Evolutionary conservation across 2,329 filamentous ascomycete genomes (phyloP), one percentile per base, ranked within the genome.

Genomic region (Talaromyces islandicus): DNA sequence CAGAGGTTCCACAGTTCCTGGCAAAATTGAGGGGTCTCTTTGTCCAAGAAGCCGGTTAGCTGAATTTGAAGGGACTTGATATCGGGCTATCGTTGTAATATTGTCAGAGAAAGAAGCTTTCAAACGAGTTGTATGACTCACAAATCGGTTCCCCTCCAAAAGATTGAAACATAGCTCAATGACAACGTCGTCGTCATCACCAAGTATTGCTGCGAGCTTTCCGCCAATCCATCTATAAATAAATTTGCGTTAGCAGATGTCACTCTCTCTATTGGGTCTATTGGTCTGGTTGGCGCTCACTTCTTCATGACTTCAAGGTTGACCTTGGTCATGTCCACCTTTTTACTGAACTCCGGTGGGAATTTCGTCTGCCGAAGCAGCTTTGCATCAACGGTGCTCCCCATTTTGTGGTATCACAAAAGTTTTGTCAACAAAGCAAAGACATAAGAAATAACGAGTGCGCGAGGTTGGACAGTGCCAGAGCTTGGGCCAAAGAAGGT

Each of bases 231-330:
- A 99, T 81, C 92, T 97, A 67, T 55, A 2, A 25, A 25, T 10
- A 19, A 19, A 50, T 17, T 53, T 30, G n/a, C 24, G 52, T 64
- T 38, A 69, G 64, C 57, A 63, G 60, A 43, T 21, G 29, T 48
- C 14, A 11, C 11, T 10, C 38, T 29, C 19, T 56, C 24, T 24
- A 19, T n/a, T n/a, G n/a, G n/a, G n/a, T n/a, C n/a, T n/a, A n/a
- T n/a, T n/a, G n/a, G n/a, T n/a, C n/a, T n/a, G n/a, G 53, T 55
- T 53, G 56, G 35, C 62, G 29, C 87, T 71, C 73, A 95, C 90
- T 94, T 96, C 83, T 97, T 97, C 87, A 99, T 96, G 59, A 99
- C 90, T 75, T 96, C 91, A 56, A 96, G 82, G 73, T 99, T 97
- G 75, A 99, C 92, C 80, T 97, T 97, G 68, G 88, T 86, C 85